Base-by-base conservation (phyloP, 129 eudicot genomes). In the Chrysanthemum seticuspe region DNA sequence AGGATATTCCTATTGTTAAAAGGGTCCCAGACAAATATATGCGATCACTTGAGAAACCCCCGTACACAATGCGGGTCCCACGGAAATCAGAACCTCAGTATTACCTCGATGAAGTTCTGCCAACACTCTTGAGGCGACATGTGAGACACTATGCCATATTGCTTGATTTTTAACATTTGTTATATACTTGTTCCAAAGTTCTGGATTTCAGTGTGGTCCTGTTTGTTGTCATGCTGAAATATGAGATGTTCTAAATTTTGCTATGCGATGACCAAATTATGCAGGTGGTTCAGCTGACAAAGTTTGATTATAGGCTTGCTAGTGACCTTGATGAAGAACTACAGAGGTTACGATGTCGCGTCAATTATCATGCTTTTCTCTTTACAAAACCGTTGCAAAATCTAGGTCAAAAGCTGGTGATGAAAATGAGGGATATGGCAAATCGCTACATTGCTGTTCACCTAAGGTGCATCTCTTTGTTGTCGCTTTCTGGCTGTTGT, bases 271-370 rank as follows among this genome's bases (percentile, higher is more conserved):
- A 57, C 34, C 2, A 49, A 70, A 34, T 21, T 67, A 48, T 76
- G 82, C 92, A 93, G 98, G 98, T 93, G 72, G 86, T 93, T 85
- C 98, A 93, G 87, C 66, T 93, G 84, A 87, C 91, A 49, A 93
- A 90, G 83, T 93, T 93, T 77, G 98, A 93, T 68, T 93, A 93
- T 74, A 85, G 98, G 85, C 97, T 93, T 72, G 87, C 98, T 51
- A 84, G 82, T 81, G 91, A 93, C 76, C 92, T 93, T 66, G 84
- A 84, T 67, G 90, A 83, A 50, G 89, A 87, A 44, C 86, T 93
- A 25, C 98, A 93, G 54, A 89, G 86, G 80, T 78, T 93, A 78
- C 87, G 93, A n/a, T 93, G 98, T 75, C 91, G 98, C 66, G 98
- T 86, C 62, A 93, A 93, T 74, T 89, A 87, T 81, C 90, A 90